Percentiles rank a stretch among this genome's conserved stretches.
Evolutionary conservation across 768 basidiomycete genomes (phyloP).

Genomic region (Termitomyces sp.): DNA sequence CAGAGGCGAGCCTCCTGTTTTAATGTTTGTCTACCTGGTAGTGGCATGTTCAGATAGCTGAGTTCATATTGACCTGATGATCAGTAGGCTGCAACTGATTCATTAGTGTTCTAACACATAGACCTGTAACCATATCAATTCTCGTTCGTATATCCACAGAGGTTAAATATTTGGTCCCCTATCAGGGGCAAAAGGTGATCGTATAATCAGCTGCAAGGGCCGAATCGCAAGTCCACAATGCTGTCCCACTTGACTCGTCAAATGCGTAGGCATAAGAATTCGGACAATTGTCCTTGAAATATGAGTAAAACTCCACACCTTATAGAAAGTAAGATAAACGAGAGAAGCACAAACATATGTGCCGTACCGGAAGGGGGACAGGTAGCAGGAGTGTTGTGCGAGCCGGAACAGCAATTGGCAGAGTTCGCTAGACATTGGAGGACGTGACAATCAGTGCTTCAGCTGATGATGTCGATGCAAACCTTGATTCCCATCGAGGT

Average conservation of each 20-base stretch:
- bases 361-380: slow-evolving; percentile 27
- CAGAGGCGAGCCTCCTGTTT: too few species aligned
- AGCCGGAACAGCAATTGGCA: slow-evolving; percentile 30
- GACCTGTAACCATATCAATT: background rate
- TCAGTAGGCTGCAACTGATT: background rate
- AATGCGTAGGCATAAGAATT: slow-evolving; percentile 39
- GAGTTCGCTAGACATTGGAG: slow-evolving; percentile 20
- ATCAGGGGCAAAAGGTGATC: slow-evolving; percentile 22
- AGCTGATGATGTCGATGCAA: background rate
- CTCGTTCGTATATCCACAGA: background rate
- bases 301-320: slow-evolving; percentile 21
- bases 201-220: slow-evolving; percentile 24
- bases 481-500: slow-evolving; percentile 25
- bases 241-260: slow-evolving; percentile 40
- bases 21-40: background rate
- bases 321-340: background rate
- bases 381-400: slow-evolving; percentile 25
- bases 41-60: background rate
- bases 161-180: background rate
- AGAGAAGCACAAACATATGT: slow-evolving; percentile 7
- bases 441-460: background rate
- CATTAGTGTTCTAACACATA: background rate
- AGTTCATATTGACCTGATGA: background rate
- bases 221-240: slow-evolving; percentile 35
- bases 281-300: slow-evolving; percentile 22